phyloP scores from a whole-genome alignment of 2,329 filamentous ascomycete genomes.

The Beauveria sp. region DNA sequence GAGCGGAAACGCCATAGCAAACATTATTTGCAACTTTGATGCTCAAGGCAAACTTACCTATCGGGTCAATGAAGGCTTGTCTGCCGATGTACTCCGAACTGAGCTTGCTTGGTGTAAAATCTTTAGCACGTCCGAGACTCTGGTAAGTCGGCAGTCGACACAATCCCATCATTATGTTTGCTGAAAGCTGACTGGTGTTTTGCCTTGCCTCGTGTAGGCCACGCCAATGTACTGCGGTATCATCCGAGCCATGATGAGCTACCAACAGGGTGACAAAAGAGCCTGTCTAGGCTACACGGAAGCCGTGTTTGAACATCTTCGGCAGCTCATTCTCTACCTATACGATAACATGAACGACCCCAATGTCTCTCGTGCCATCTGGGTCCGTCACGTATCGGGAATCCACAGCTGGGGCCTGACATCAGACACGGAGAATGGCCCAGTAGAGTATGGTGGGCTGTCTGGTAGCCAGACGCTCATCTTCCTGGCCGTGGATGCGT shows the following conservation, averaged over 20 bases:
- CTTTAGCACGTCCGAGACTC: not conserved
- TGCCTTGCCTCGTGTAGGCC: not conserved
- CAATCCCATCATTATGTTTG: not conserved
- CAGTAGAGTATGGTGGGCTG: not conserved
- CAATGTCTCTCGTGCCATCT: constrained; percentile 1
- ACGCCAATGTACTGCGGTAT: constrained; percentile 5
- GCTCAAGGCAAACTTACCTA: not conserved
- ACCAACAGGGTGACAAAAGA: not conserved
- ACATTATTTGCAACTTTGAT: constrained; percentile 1
- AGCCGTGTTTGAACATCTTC: not conserved
- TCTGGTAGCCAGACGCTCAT: constrained; percentile 5
- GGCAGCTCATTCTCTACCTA: not conserved
- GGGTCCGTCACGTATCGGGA: constrained; percentile 3
- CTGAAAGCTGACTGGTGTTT: no score
- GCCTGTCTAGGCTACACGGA: not conserved
- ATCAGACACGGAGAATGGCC: not conserved
- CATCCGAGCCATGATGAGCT: constrained; percentile 1
- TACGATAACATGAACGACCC: constrained; percentile 1
- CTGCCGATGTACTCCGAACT: not conserved
- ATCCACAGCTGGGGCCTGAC: constrained; percentile 6
- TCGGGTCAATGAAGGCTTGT: constrained; percentile 1
- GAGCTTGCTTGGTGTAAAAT: constrained; percentile 3
- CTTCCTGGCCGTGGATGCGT: not conserved
- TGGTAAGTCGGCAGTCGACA: not conserved
- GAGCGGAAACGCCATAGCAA: not conserved